Evolutionary conservation across 768 basidiomycete species (phyloP), one percentile per base, ranked within the genome.

Genomic region (Fomitopsis pulvina): DNA sequence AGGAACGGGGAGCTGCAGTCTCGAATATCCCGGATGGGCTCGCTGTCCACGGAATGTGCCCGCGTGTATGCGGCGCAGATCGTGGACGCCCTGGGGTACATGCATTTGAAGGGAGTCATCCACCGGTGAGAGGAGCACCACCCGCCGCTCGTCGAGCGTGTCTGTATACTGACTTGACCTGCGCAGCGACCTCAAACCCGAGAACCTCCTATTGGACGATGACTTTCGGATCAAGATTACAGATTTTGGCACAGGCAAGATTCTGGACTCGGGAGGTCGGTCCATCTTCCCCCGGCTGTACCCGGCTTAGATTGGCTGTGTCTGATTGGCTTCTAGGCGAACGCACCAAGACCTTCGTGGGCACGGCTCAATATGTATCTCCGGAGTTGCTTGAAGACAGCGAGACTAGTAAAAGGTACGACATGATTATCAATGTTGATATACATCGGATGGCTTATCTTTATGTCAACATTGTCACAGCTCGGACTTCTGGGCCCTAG

Each of bases 401-500:
- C 49, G 83, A 85, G 61, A 89, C 87, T 5, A 84, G 84, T 55
- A 81, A 77, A 68, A 83, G 88, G 91, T 91, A 52, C 49, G 71
- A 48, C 16, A 18, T 16, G 32, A n/a, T 3, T 30, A 40, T 47
- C 32, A 18, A 51, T 7, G 27, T 18, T 22, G 14, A 14, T 47
- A 32, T 21, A 20, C 18, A 29, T 52, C 21, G 16, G 21, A 43
- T 39, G 50, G 42, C 25, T 46, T n/a, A 47, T 48, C 27, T 22
- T 51, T 40, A 43, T 37, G 32, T 25, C 57, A 24, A 21, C 42
- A 16, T 26, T 49, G 21, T 40, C 48, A 37, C 51, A 94, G 92
- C 54, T 90, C 94, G 34, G 96, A 98, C 66, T 75, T 92, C 9
- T 99, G 95, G 95, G 90, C 93, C 4, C 75, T 96, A 22, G 96